Percentiles rank a stretch among this genome's conserved stretches.
These are phyloP conservation scores for Catunica adiposa DNA, from an alignment of 2,329 filamentous ascomycete genomes.

Conservation along the genomic window DNA sequence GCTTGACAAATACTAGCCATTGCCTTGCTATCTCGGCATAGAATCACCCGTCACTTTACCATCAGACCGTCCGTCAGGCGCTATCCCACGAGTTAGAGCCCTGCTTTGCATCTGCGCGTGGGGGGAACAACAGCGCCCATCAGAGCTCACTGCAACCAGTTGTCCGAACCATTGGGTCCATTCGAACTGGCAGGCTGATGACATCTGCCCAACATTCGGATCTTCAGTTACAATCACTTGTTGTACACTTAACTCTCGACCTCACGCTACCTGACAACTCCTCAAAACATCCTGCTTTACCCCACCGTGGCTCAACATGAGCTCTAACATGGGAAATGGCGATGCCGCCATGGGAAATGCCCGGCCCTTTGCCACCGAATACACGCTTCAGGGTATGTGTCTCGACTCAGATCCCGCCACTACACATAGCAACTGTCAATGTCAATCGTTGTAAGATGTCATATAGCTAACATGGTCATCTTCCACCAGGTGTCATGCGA, in stretches of 20 bases:
- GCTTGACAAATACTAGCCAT: neutral
- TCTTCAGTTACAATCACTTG: neutral
- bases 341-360: constrained; percentile 23
- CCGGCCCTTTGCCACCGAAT: constrained; percentile 43
- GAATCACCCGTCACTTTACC: neutral
- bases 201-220: neutral
- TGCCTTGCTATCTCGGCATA: neutral
- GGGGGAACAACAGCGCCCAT: neutral
- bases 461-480: constrained; percentile 7
- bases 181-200: neutral
- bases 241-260: neutral
- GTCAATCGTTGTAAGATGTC: neutral
- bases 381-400: constrained; percentile 38
- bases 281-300: neutral
- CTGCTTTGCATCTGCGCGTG: constrained; percentile 5
- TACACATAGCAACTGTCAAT: neutral
- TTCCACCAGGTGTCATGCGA: constrained; percentile 71
- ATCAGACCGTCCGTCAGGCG: neutral
- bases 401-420: neutral
- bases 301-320: constrained; percentile 7
- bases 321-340: constrained; percentile 25
- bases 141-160: neutral
- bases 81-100: neutral
- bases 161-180: neutral
- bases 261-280: neutral